Evolutionary conservation across 2,329 filamentous ascomycete species (phyloP).

Genomic region (Ascocoryne sarcoides): DNA sequence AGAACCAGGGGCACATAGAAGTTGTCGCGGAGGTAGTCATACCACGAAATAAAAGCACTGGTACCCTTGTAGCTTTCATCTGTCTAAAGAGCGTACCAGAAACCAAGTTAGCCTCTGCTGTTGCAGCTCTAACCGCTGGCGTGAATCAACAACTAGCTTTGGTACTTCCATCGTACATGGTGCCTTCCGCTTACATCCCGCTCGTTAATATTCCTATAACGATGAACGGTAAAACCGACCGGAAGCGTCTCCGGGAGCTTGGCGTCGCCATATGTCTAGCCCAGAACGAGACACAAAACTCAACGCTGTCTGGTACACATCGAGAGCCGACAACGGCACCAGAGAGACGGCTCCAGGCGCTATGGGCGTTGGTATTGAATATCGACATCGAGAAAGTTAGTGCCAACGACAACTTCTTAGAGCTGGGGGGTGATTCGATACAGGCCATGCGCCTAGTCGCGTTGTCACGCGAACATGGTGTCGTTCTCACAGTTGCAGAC

Average conservation of each 20-base stretch:
- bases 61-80: no score
- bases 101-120: no score
- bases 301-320: neutral
- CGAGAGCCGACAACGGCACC: neutral
- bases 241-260: neutral
- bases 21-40: no score
- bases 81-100: no score
- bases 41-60: no score
- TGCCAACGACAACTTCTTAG: neutral
- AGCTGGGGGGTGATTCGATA: neutral
- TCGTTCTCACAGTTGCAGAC: neutral
- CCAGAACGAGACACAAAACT: neutral
- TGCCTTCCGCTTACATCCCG: neutral
- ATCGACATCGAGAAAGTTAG: neutral
- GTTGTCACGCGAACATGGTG: slow-evolving; percentile 10
- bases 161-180: neutral
- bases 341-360: neutral
- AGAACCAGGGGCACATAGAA: no score
- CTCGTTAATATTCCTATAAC: neutral
- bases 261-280: neutral
- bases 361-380: neutral
- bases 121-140: no score
- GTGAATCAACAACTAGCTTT: no score
- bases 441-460: neutral
- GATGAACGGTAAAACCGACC: neutral